Conservation (phyloP, 2,329 filamentous ascomycete genomes). For the Penicillium brevicompactum region DNA sequence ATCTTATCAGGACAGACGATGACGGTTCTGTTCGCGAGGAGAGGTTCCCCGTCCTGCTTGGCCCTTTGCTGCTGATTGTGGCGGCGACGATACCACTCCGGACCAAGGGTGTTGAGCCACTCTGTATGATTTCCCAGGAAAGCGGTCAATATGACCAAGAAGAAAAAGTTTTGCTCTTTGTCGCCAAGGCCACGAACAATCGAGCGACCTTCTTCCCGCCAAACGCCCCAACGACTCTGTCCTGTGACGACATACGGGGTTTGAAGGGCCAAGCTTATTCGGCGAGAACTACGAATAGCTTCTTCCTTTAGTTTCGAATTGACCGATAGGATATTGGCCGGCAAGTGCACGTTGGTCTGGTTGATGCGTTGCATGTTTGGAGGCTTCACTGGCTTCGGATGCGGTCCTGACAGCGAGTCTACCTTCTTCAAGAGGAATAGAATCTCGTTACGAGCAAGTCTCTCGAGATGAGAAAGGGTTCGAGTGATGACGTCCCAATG, state of each 20-base stretch:
- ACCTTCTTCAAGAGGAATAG: constrained; percentile 52
- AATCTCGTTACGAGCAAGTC: constrained; percentile 55
- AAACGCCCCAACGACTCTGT: constrained; percentile 62
- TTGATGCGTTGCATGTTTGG: constrained; percentile 53
- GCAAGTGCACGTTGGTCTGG: constrained; percentile 52
- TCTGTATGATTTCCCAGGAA: constrained; percentile 63
- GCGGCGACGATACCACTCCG: constrained; percentile 57
- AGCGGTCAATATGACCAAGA: constrained; percentile 60
- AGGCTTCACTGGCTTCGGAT: constrained; percentile 47
- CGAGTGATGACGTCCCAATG: constrained; percentile 63
- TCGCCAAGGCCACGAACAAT: constrained; percentile 57
- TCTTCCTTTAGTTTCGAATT: constrained; percentile 51
- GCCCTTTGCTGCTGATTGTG: constrained; percentile 55
- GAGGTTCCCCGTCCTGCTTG: constrained; percentile 49
- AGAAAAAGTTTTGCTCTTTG: constrained; percentile 62
- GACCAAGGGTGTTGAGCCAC: constrained; percentile 59
- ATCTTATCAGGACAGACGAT: constrained; percentile 62
- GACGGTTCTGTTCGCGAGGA: constrained; percentile 56
- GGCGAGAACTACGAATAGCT: constrained; percentile 49
- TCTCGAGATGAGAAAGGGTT: constrained; percentile 56
- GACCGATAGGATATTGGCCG: constrained; percentile 50
- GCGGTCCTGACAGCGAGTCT: constrained; percentile 43
- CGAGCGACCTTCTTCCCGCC: constrained; percentile 62
- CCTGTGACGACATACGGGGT: constrained; percentile 60
- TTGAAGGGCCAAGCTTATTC: constrained; percentile 57